These are phyloP conservation scores for Cerrena zonata DNA, from an alignment of 1,284 basidiomycete species.

Conservation along the genomic window DNA sequence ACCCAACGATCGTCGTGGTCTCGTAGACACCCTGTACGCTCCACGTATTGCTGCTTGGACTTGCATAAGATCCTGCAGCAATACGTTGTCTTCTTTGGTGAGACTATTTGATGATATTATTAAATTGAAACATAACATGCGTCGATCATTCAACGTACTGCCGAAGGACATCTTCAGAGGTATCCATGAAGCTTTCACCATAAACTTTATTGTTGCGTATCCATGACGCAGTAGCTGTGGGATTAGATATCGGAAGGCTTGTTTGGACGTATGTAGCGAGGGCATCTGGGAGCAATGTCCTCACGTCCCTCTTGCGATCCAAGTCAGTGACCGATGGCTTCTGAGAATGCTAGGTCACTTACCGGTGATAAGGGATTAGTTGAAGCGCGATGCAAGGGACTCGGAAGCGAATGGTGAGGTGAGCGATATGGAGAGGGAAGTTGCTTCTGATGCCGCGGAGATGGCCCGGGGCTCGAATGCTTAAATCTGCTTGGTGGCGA, in stretches of 20 bases:
- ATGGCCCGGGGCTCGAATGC: neutral
- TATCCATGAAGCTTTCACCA: neutral
- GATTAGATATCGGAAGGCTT: neutral
- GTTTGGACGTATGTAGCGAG: neutral
- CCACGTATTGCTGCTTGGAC: neutral
- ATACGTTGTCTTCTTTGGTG: no score
- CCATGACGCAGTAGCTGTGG: neutral
- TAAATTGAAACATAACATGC: no score
- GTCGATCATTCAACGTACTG: no score
- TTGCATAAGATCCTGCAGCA: neutral
- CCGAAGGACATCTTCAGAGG: neutral
- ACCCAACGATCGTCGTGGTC: neutral
- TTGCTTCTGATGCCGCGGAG: no score
- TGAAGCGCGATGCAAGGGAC: neutral
- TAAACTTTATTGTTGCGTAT: neutral
- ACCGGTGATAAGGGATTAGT: neutral
- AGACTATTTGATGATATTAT: no score
- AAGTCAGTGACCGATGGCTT: neutral
- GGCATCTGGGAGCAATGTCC: neutral
- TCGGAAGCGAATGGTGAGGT: no score
- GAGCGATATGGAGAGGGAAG: neutral
- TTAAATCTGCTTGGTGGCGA: neutral
- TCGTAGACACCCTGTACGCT: neutral
- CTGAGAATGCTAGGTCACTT: neutral
- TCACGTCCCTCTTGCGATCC: neutral